Evolutionary conservation across 2,329 filamentous ascomycete genomes (phyloP).

Genomic region (Alternaria novae-zelandiae): DNA sequence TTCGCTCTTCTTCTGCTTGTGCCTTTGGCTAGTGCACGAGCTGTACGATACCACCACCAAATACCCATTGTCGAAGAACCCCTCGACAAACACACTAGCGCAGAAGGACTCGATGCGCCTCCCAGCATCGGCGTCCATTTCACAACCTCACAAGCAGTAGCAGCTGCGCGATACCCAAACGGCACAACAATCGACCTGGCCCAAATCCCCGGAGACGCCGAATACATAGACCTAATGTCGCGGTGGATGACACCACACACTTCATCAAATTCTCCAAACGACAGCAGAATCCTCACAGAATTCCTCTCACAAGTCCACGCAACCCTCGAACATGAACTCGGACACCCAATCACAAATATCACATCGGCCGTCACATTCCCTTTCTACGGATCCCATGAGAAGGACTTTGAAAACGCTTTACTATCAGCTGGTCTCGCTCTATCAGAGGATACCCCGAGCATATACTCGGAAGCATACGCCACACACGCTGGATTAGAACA

Average conservation of each 20-base stretch:
- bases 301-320: conserved; percentile 22
- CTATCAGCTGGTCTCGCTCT: conserved; percentile 20
- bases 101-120: not conserved
- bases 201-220: conserved; percentile 27
- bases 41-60: conserved; percentile 8
- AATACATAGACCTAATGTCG: conserved; percentile 32
- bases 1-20: conserved; percentile 3
- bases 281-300: conserved; percentile 23
- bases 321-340: conserved; percentile 23
- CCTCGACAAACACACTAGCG: not conserved
- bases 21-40: conserved; percentile 17
- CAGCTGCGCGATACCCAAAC: conserved; percentile 30
- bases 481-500: conserved; percentile 7
- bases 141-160: conserved; percentile 33
- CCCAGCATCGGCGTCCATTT: conserved; percentile 37
- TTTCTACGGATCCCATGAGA: conserved; percentile 9
- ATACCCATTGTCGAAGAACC: conserved; percentile 2
- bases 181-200: conserved; percentile 30
- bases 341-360: conserved; percentile 15
- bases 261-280: conserved; percentile 6
- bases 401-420: conserved; percentile 26
- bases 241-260: conserved; percentile 22
- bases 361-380: conserved; percentile 24
- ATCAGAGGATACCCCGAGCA: conserved; percentile 1
- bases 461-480: conserved; percentile 18